Evolutionary conservation across 805 yeast genomes (phyloP).

Genomic region (Nakazawaea populi): DNA sequence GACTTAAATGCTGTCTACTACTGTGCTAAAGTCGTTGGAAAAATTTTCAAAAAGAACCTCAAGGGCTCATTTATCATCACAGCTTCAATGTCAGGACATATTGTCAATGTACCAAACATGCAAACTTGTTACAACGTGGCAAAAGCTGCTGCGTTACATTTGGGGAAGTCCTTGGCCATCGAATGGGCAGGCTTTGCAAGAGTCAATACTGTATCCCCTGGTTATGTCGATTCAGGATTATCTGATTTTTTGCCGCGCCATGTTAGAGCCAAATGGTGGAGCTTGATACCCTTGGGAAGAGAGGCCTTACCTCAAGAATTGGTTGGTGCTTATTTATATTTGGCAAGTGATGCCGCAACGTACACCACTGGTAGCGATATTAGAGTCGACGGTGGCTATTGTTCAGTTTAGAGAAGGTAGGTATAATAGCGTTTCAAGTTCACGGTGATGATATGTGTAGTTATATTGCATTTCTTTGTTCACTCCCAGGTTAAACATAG

Average conservation of each 20-base stretch:
- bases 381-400: conserved; percentile 46
- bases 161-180: conserved; percentile 40
- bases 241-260: conserved; percentile 21
- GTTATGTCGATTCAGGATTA: conserved; percentile 44
- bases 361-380: conserved; percentile 45
- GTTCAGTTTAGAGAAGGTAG: conserved; percentile 18
- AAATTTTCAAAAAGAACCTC: conserved; percentile 38
- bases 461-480: too few relatives aligned
- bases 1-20: conserved; percentile 44
- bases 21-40: conserved; percentile 45
- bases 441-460: too few relatives aligned
- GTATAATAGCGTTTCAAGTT: too few relatives aligned
- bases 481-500: too few relatives aligned
- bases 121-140: conserved; percentile 46
- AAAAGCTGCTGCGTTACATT: conserved; percentile 43
- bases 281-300: conserved; percentile 37
- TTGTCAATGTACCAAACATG: conserved; percentile 45
- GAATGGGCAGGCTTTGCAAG: conserved; percentile 48
- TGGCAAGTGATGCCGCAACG: conserved; percentile 46
- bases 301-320: conserved; percentile 43
- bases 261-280: conserved; percentile 24
- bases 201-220: conserved; percentile 47
- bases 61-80: conserved; percentile 46
- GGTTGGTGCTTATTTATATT: conserved; percentile 47
- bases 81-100: conserved; percentile 51